Base-by-base conservation (phyloP, 179 eudicot genomes). In the Sideroxylon spinosum region DNA sequence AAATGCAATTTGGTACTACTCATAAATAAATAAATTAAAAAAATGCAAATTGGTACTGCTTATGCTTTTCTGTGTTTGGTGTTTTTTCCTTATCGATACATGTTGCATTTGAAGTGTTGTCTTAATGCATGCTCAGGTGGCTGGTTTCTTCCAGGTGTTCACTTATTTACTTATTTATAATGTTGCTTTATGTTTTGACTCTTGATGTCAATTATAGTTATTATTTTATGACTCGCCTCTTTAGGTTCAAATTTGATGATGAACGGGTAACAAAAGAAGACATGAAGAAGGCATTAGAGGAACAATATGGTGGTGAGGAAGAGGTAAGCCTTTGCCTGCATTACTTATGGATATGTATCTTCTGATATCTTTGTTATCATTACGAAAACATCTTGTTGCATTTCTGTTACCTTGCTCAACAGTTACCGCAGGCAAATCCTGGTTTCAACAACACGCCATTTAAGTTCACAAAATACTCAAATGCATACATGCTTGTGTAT, bases 241-340 rank as follows among this genome's bases (percentile, higher is more conserved):
- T 68, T 70, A 93, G 97, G 97, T 91, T 83, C 74, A 93, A 93
- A 76, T 93, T 93, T 83, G 98, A 93, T 71, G 98, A 93, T 88
- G 98, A 93, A 76, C 86, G 97, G 76, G 98, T 93, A 16, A 91
- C 98, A 64, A 90, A 89, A 85, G 98, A 92, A 83, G 95, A 93
- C 80, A 9, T 82, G 68, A 93, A 90, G 77, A 89, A 89, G 79
- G 97, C 91, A 4, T 66, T 93, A 68, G 97, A 92, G 79, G 98
- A 93, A 84, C 98, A 92, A 73, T 93, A 84, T 83, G 98, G 98
- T 80, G 98, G 98, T 74, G 98, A 93, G 84, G 98, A 93, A 82
- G 98, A 93, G 95, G 98, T 93, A 83, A 49, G 7, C 64, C 11
- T 85, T 55, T 73, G 28, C 10, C 26, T 6, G 29, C 69, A 53